Evolutionary conservation across 176 grass and related monocot species (phyloP).

Genomic region (Oryza longistaminata): DNA sequence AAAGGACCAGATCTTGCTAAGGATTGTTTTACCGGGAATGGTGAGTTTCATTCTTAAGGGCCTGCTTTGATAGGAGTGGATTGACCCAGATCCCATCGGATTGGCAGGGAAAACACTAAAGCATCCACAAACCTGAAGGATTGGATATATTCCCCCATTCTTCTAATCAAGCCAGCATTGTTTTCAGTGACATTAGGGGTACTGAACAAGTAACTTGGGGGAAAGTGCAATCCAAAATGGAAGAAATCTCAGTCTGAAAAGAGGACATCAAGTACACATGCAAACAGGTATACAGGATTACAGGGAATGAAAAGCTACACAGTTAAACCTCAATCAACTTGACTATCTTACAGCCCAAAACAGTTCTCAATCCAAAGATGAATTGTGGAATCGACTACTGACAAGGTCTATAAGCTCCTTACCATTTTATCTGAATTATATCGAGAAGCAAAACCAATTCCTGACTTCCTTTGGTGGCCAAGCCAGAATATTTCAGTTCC

Average conservation of each 20-base stretch:
- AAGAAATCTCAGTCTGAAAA: neutral
- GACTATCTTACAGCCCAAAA: neutral
- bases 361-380: neutral
- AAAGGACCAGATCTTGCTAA: neutral
- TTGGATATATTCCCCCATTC: neutral
- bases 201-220: neutral
- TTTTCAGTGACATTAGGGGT: neutral
- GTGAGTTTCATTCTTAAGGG: neutral
- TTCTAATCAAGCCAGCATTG: neutral
- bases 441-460: constrained; percentile 85
- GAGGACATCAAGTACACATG: neutral
- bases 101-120: neutral
- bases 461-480: constrained; percentile 95
- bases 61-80: neutral
- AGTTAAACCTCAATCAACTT: neutral
- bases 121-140: neutral
- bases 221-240: neutral
- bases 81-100: neutral
- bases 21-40: neutral
- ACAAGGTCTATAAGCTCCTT: constrained; percentile 10
- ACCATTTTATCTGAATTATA: constrained; percentile 99
- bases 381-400: neutral
- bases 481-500: constrained; percentile 98
- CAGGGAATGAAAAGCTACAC: neutral
- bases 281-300: neutral